Evolutionary conservation across 495 filamentous ascomycete genomes (phyloP).

Genomic region (Annulohypoxylon stygium): DNA sequence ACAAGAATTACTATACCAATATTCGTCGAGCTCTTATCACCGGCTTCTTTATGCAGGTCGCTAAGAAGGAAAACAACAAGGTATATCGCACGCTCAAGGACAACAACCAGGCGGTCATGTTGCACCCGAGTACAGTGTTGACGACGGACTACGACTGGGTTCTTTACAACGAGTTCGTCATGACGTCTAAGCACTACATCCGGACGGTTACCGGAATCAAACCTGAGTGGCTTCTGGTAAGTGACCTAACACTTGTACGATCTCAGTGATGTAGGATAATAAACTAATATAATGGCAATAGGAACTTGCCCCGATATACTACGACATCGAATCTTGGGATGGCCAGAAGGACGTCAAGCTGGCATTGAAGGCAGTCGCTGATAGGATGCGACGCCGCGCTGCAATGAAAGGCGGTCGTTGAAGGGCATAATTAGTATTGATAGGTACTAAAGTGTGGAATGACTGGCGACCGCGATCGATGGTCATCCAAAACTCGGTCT

Average conservation of each 20-base stretch:
- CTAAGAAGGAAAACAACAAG: conserved; percentile 87
- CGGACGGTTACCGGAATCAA: conserved; percentile 74
- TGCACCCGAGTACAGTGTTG: conserved; percentile 92
- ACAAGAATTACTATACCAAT: conserved; percentile 98
- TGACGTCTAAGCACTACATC: conserved; percentile 95
- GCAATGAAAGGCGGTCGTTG: conserved; percentile 67
- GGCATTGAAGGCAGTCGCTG: conserved; percentile 77
- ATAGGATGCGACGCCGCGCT: conserved; percentile 80
- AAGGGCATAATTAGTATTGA: not conserved
- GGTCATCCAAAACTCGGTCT: not conserved
- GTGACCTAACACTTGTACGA: conserved; percentile 51
- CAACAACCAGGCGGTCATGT: conserved; percentile 80
- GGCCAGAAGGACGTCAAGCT: conserved; percentile 85
- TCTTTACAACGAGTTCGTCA: conserved; percentile 97
- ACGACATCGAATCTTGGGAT: conserved; percentile 84
- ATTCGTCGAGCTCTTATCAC: conserved; percentile 93
- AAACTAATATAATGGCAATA: conserved; percentile 42
- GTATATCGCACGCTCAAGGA: conserved; percentile 96
- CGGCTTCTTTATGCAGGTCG: conserved; percentile 99
- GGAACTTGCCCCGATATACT: conserved; percentile 94
- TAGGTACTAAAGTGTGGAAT: not conserved
- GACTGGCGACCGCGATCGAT: not conserved
- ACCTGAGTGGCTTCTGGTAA: conserved; percentile 90
- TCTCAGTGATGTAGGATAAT: not conserved
- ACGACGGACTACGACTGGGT: conserved; percentile 93